Base-by-base conservation (phyloP, 129 eudicot species). In the Pulicaria dysenterica region DNA sequence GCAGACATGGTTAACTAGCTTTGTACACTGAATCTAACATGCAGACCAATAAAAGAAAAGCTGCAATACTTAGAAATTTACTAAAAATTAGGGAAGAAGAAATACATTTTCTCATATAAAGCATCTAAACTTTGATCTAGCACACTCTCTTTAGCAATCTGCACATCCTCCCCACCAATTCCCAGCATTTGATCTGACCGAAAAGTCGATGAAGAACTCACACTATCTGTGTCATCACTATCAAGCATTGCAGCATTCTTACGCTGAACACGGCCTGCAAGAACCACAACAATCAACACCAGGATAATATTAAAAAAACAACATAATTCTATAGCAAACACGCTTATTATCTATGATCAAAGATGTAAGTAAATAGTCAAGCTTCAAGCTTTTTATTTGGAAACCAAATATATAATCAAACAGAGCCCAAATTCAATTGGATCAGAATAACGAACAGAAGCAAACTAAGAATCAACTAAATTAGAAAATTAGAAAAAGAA, bases 171-270 rank as follows among this genome's bases (percentile, higher is more conserved):
- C 62, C 39, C 78, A 63, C 74, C 70, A 45, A 78, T 64, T 45
- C 55, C 83, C 64, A 77, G 51, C 80, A 85, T 77, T 36, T 69
- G 72, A 45, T 87, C 96, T 0, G 95, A 80, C 58, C 44, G 58
- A 24, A 76, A 6, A 24, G 96, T 80, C 3, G 98, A 87, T 13
- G 96, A 64, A 16, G 98, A 94, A 78, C 97, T 84, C 60, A 87
- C 45, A 73, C 98, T 94, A 78, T 80, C 96, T 3, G 92, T 84
- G 45, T 94, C 96, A 51, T 88, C 92, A 58, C 77, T 82, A 81
- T 94, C 98, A 67, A 90, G 72, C 92, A 88, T 85, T 13, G 91
- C 91, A 55, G 90, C 90, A 81, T 76, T 88, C 87, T 83, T 94
- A 67, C 91, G 85, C 49, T 79, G 84, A 47, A 84, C 79, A 82